Percentiles rank a stretch among this genome's conserved stretches.
Evolutionary conservation across 768 basidiomycete species (phyloP).

Genomic region (Hirschioporus abietinus): DNA sequence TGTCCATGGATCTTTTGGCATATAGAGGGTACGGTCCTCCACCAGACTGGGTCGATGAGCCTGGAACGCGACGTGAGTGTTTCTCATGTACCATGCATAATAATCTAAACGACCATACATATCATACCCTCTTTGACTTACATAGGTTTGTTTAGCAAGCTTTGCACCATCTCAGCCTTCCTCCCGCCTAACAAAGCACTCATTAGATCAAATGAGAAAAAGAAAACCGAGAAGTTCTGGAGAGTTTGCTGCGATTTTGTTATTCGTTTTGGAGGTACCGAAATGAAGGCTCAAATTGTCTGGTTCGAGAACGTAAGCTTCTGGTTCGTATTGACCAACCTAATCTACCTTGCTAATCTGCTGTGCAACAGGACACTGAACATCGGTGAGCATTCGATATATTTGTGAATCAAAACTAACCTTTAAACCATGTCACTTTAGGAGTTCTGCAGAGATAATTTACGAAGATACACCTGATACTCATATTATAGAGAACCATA

Average conservation of each 20-base stretch:
- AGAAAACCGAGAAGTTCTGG: slow-evolving; percentile 19
- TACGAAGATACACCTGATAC: neutral
- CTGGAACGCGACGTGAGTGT: neutral
- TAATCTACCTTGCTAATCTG: neutral
- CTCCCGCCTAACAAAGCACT: neutral
- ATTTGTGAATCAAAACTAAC: neutral
- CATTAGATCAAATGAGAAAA: neutral
- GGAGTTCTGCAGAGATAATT: neutral
- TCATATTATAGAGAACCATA: neutral
- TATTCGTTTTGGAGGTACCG: slow-evolving; percentile 47
- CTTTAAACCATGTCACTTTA: neutral
- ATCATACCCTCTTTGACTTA: neutral
- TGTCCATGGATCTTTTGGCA: neutral
- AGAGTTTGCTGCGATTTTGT: slow-evolving; percentile 37
- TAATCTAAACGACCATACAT: neutral
- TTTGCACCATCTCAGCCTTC: neutral
- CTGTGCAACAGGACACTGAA: neutral
- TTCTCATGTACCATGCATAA: neutral
- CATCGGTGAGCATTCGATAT: neutral
- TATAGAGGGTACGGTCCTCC: neutral
- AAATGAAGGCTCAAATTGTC: slow-evolving; percentile 44
- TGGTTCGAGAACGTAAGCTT: slow-evolving; percentile 44
- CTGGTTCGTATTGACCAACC: neutral
- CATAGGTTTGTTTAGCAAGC: neutral
- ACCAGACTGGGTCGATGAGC: neutral